phyloP scores from a whole-genome alignment of 192 early-diverging fungal species.

The Lobosporangium transversale region DNA sequence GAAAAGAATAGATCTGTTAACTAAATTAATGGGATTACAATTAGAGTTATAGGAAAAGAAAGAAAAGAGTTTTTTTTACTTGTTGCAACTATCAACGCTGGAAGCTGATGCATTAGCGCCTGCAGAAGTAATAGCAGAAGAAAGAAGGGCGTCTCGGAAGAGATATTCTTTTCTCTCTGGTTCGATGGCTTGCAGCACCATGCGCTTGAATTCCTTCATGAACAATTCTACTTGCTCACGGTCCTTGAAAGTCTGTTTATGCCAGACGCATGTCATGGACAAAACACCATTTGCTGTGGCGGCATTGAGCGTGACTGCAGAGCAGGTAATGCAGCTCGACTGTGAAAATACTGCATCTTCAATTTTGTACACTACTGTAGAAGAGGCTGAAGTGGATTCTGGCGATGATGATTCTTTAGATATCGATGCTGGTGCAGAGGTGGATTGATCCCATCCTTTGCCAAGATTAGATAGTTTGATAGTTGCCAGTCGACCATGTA shows the following conservation, averaged over 20 bases:
- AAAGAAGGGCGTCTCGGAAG: constrained; percentile 21
- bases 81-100: too few species aligned
- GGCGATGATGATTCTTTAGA: neutral
- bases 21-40: too few species aligned
- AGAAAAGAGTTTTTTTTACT: too few species aligned
- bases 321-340: constrained; percentile 33
- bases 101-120: neutral
- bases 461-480: constrained; percentile 46
- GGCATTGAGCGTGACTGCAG: constrained; percentile 42
- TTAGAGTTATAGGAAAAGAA: too few species aligned
- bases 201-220: constrained; percentile 23
- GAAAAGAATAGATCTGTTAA: too few species aligned
- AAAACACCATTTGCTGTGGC: constrained; percentile 17
- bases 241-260: constrained; percentile 25
- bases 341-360: constrained; percentile 36
- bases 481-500: constrained; percentile 40
- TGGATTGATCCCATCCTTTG: constrained; percentile 6
- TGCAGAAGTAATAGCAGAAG: neutral
- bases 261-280: constrained; percentile 28
- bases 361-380: neutral
- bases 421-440: neutral
- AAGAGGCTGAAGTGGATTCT: neutral
- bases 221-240: constrained; percentile 20
- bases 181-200: constrained; percentile 18
- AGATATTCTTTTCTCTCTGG: constrained; percentile 14